These are phyloP conservation scores for Ceratobasidium sp. DNA, from an alignment of 1,284 basidiomycete genomes.

Conservation along the genomic window DNA sequence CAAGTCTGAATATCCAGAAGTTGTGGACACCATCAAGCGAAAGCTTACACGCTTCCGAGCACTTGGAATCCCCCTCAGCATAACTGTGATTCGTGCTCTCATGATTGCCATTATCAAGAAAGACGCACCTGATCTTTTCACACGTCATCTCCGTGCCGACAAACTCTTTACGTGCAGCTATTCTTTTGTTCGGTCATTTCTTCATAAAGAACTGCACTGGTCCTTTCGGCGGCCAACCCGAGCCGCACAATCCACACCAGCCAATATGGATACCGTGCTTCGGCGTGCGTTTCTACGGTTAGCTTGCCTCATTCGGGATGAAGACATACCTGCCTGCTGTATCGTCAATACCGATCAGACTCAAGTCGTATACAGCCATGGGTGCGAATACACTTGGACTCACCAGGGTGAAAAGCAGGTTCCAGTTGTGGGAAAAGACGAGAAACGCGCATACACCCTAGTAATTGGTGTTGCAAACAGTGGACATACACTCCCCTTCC, in stretches of 20 bases:
- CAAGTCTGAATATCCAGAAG: background rate
- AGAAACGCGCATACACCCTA: constrained; percentile 37
- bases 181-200: background rate
- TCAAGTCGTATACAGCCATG: constrained; percentile 21
- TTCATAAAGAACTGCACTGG: background rate
- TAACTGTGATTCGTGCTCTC: background rate
- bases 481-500: background rate
- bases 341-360: constrained; percentile 43
- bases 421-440: constrained; percentile 21
- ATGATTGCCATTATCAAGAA: background rate
- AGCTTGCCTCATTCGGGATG: background rate
- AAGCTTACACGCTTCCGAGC: background rate
- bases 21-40: background rate
- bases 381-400: constrained; percentile 4
- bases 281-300: background rate
- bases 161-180: background rate
- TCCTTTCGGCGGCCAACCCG: constrained; percentile 1
- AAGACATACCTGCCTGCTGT: constrained; percentile 16
- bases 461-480: constrained; percentile 12
- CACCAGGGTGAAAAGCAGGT: constrained; percentile 12
- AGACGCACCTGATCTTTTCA: background rate
- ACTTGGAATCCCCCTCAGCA: background rate
- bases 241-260: background rate
- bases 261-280: background rate
- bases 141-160: background rate